Evolutionary conservation across 202 grass and related monocot species (phyloP).

Genomic region (Sporobolus alterniflorus): DNA sequence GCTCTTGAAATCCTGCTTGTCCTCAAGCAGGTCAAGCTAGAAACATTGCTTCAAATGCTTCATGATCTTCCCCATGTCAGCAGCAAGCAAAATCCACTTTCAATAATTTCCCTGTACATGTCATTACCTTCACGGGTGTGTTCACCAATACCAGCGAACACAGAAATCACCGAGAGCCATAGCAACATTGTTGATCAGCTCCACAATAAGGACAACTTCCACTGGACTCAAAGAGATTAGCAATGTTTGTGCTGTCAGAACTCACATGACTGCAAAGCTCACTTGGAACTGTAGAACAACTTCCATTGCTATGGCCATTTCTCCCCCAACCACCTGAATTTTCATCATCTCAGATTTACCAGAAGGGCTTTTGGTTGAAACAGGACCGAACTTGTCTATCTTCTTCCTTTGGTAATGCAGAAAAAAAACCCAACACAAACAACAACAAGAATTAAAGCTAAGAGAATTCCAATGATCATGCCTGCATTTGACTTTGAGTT

Average conservation of each 20-base stretch:
- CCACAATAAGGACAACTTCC: no score
- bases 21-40: no score
- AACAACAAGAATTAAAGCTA: conserved; percentile 56
- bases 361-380: conserved; percentile 54
- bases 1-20: no score
- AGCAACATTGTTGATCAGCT: no score
- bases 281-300: conserved; percentile 35
- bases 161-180: no score
- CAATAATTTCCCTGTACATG: no score
- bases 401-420: conserved; percentile 52
- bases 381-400: conserved; percentile 59
- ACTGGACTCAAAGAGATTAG: conserved; percentile 52
- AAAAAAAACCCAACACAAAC: conserved; percentile 47
- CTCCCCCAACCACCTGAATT: conserved; percentile 57
- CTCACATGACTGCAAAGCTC: conserved; percentile 63
- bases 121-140: no score
- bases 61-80: no score
- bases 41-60: no score
- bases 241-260: conserved; percentile 26
- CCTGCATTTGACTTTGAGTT: conserved; percentile 23
- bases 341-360: conserved; percentile 56
- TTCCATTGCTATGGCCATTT: conserved; percentile 45
- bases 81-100: no score
- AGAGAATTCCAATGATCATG: conserved; percentile 65
- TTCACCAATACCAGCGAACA: no score